phyloP scores from a whole-genome alignment of 2,329 filamentous ascomycete genomes.

The Alternaria alternata region DNA sequence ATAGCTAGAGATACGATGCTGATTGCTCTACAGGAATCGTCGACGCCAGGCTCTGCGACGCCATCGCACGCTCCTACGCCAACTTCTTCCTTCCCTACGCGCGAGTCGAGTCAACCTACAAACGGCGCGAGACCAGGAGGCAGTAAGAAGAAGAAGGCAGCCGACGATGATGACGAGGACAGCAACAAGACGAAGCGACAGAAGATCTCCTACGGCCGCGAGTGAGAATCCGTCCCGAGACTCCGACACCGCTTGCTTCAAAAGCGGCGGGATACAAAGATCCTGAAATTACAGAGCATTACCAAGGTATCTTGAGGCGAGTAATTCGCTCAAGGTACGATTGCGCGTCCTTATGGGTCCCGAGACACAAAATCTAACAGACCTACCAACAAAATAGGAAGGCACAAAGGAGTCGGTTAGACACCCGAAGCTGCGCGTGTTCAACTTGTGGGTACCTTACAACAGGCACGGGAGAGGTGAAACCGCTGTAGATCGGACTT shows the following conservation, averaged over 20 bases:
- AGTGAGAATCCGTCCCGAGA: slow-evolving; percentile 40
- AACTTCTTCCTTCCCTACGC: slow-evolving; percentile 56
- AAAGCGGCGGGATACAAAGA: slow-evolving; percentile 2
- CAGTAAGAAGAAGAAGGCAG: slow-evolving; percentile 57
- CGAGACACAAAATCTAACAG: slow-evolving; percentile 21
- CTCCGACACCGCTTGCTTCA: slow-evolving; percentile 3
- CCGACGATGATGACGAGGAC: slow-evolving; percentile 57
- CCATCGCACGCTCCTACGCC: slow-evolving; percentile 59
- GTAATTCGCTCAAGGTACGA: slow-evolving; percentile 18
- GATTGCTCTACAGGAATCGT: slow-evolving; percentile 47
- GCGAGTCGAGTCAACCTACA: slow-evolving; percentile 56
- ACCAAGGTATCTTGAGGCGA: slow-evolving; percentile 13
- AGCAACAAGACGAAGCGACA: slow-evolving; percentile 58
- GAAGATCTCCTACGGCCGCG: slow-evolving; percentile 60
- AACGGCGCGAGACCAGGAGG: slow-evolving; percentile 48
- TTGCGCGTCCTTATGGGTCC: slow-evolving; percentile 41
- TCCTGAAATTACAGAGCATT: slow-evolving; percentile 9
- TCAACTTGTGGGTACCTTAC: slow-evolving; percentile 8
- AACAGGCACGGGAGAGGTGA: slow-evolving; percentile 10
- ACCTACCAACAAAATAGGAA: slow-evolving; percentile 29
- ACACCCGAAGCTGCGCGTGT: slow-evolving; percentile 12
- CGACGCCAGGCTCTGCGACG: slow-evolving; percentile 49
- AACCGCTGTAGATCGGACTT: slow-evolving; percentile 20
- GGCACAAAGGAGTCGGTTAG: slow-evolving; percentile 19
- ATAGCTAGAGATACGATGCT: slow-evolving; percentile 13